Evolutionary conservation across 2,329 filamentous ascomycete species (phyloP), one percentile per base, ranked within the genome.

Genomic region (Cytospora piceicola): DNA sequence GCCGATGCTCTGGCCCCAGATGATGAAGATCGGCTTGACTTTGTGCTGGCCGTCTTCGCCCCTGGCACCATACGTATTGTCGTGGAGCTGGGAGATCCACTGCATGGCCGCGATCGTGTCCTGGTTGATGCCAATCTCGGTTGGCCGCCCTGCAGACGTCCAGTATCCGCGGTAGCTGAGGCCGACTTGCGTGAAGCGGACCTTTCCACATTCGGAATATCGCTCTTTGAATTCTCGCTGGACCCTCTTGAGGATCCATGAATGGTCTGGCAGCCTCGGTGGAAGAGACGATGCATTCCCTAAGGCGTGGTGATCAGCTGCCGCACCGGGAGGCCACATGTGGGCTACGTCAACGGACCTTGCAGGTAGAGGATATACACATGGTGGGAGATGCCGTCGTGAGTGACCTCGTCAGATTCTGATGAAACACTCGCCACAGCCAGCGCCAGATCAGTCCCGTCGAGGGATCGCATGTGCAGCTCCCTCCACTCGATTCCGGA

Each of bases 1-100:
- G 1, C 92, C 91, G 62, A 94, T 87, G 69, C 89, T 92, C 75
- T 94, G 91, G 0, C 91, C 91, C 90, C 91, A 94, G 14, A 94
- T 76, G 0, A 93, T 72, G 1, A 92, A 67, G 9, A 78, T 72
- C 20, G 79, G 76, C 56, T 69, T 73, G 57, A 46, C 75, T 65
- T 58, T 69, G 65, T 53, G 61, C 61, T 59, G 27, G 36, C 60
- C 60, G 24, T 59, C 30, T 49, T 65, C 36, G 56, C 68, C 68
- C 29, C 27, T 71, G 63, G 57, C 36, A 63, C 68, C 34, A 63
- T 68, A 68, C 42, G 30, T 72, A 49, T 70, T 72, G 46, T 70
- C 70, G 62, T 84, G 80, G 29, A 77, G 68, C 22, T 82, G 72
- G 4, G 79, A 78, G 29, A 90, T 82, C 89, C 89, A 92, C 12